Percentiles rank a stretch among this genome's conserved stretches.
phyloP scores from a whole-genome alignment of 257 asterid genomes.

The Primulina eburnea region DNA sequence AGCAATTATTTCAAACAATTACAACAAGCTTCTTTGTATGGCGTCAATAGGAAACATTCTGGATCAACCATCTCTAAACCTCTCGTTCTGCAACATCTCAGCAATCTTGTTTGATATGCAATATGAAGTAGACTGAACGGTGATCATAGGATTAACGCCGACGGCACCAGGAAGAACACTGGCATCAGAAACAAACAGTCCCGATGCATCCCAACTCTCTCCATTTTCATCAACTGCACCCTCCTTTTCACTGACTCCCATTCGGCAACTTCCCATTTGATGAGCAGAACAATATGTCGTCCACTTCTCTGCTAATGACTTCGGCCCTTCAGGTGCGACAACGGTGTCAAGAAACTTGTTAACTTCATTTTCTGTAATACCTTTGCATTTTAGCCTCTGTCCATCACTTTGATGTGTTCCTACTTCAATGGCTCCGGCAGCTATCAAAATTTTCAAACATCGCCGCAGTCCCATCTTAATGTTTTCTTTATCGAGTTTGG shows the following conservation, averaged over 20 bases:
- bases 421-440: constrained; percentile 38
- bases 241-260: constrained; percentile 51
- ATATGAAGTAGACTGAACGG: constrained; percentile 63
- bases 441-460: not conserved
- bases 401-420: constrained; percentile 28
- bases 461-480: not conserved
- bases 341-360: constrained; percentile 61
- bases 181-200: constrained; percentile 77
- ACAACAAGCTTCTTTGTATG: too few species aligned
- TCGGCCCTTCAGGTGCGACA: constrained; percentile 55
- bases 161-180: constrained; percentile 78
- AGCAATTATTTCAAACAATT: too few species aligned
- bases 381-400: constrained; percentile 29
- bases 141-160: constrained; percentile 95
- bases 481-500: not conserved
- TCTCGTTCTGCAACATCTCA: constrained; percentile 33
- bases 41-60: not conserved
- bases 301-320: constrained; percentile 49
- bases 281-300: constrained; percentile 73
- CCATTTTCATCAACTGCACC: constrained; percentile 84
- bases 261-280: constrained; percentile 93
- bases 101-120: constrained; percentile 62
- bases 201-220: constrained; percentile 89
- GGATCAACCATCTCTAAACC: constrained; percentile 17
- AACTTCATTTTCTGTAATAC: constrained; percentile 36